Conservation (phyloP, 371 early-diverging fungal genomes). For the Gilbertella persicaria region DNA sequence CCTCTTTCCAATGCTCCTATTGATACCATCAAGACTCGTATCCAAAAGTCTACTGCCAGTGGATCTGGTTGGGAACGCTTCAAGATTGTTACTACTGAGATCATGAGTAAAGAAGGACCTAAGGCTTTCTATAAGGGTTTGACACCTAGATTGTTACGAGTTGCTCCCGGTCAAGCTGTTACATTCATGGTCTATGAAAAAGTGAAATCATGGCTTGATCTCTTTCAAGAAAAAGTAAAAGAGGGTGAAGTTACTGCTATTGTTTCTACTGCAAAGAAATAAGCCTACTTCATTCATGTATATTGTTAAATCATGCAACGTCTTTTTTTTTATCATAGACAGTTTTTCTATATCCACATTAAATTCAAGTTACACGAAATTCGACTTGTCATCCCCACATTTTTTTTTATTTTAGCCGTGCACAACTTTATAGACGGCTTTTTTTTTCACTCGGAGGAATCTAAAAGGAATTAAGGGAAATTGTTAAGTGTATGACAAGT, state of each 20-base stretch:
- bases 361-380: too few species aligned
- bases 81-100: constrained; percentile 67
- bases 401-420: too few species aligned
- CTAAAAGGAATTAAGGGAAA: too few species aligned
- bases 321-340: too few species aligned
- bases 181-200: constrained; percentile 90
- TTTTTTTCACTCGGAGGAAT: too few species aligned
- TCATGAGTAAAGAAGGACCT: constrained; percentile 89
- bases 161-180: constrained; percentile 86
- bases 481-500: too few species aligned
- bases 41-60: constrained; percentile 80
- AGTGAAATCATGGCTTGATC: constrained; percentile 75
- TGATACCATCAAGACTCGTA: constrained; percentile 98
- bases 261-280: constrained; percentile 15
- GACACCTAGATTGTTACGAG: constrained; percentile 91
- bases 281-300: not conserved
- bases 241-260: constrained; percentile 35
- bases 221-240: constrained; percentile 48
- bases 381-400: too few species aligned
- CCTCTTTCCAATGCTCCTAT: constrained; percentile 97
- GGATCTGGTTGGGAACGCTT: constrained; percentile 86
- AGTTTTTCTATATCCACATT: too few species aligned
- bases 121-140: constrained; percentile 95
- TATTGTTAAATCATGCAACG: too few species aligned
- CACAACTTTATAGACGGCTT: too few species aligned